A percentile compares a stretch with the other conserved stretches of the same genome.
These are phyloP conservation scores for Aegilops tauschii DNA, from an alignment of 176 grass and related monocot species.

Conservation along the genomic window DNA sequence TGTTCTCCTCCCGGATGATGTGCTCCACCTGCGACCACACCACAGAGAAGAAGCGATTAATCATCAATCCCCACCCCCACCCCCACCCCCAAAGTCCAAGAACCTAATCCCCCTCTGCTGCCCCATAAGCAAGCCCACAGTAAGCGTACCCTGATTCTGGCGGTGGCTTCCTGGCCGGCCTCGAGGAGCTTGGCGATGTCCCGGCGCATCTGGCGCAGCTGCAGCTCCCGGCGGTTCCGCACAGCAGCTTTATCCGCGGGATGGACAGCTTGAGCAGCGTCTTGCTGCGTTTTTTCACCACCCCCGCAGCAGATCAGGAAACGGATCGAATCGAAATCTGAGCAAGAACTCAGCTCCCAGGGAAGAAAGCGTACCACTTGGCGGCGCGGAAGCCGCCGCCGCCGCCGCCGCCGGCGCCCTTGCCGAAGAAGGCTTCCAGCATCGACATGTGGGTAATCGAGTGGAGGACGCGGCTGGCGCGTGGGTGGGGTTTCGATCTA, in stretches of 20 bases:
- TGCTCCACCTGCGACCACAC: constrained; percentile 72
- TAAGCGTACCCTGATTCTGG: constrained; percentile 70
- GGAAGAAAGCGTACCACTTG: constrained; percentile 63
- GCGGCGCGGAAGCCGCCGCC: constrained; percentile 62
- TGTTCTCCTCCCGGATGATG: constrained; percentile 97
- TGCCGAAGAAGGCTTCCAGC: constrained; percentile 90
- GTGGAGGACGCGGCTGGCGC: too few relatives aligned
- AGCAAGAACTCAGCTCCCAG: background rate
- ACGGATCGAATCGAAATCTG: background rate
- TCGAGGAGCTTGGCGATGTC: constrained; percentile 98
- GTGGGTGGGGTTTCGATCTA: too few relatives aligned
- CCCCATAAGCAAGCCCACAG: background rate
- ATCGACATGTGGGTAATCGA: constrained; percentile 56
- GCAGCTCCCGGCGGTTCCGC: constrained; percentile 87
- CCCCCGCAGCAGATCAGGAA: background rate
- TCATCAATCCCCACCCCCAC: too few relatives aligned
- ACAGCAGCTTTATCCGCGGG: constrained; percentile 97
- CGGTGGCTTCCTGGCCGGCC: constrained; percentile 92
- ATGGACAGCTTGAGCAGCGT: constrained; percentile 95
- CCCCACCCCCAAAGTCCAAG: background rate
- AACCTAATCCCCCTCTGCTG: background rate
- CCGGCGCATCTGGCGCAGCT: constrained; percentile 95
- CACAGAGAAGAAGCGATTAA: background rate
- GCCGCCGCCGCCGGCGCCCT: constrained; percentile 48
- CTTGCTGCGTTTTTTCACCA: constrained; percentile 46